A percentile compares a stretch with the other conserved stretches of the same genome.
These are phyloP conservation scores for Populus deltoides DNA, from an alignment of 345 rosid species.

Conservation along the genomic window DNA sequence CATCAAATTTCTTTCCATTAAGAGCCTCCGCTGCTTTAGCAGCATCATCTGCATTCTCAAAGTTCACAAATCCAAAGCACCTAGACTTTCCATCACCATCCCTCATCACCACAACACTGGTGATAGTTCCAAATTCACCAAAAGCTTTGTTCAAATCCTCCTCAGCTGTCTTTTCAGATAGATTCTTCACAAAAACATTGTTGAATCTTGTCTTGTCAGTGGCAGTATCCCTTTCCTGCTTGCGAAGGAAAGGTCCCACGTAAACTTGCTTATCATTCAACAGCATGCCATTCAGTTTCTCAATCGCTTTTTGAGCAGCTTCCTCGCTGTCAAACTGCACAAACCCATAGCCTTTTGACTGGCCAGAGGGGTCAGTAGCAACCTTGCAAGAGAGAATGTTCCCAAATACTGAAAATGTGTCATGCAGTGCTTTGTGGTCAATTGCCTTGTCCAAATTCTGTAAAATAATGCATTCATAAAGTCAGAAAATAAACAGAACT, in stretches of 20 bases:
- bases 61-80: conserved; percentile 95
- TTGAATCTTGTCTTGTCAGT: conserved; percentile 55
- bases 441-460: conserved; percentile 87
- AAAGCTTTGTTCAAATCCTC: conserved; percentile 69
- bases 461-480: conserved; percentile 7
- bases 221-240: conserved; percentile 76
- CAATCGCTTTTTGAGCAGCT: conserved; percentile 73
- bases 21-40: conserved; percentile 81
- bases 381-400: conserved; percentile 88
- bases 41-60: conserved; percentile 85
- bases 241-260: conserved; percentile 91
- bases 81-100: conserved; percentile 78
- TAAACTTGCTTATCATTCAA: conserved; percentile 92
- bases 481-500: neutral
- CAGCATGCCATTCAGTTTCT: conserved; percentile 82
- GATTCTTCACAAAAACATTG: conserved; percentile 87
- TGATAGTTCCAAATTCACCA: conserved; percentile 73
- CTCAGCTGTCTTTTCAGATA: conserved; percentile 64
- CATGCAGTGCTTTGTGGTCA: conserved; percentile 87
- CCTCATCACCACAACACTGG: conserved; percentile 84
- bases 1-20: conserved; percentile 72
- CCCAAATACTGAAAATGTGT: conserved; percentile 79
- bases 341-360: conserved; percentile 93
- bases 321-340: conserved; percentile 84
- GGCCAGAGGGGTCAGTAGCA: conserved; percentile 78